Conservation (phyloP, 192 early-diverging fungal genomes). For the Helicostylum pulchrum region DNA sequence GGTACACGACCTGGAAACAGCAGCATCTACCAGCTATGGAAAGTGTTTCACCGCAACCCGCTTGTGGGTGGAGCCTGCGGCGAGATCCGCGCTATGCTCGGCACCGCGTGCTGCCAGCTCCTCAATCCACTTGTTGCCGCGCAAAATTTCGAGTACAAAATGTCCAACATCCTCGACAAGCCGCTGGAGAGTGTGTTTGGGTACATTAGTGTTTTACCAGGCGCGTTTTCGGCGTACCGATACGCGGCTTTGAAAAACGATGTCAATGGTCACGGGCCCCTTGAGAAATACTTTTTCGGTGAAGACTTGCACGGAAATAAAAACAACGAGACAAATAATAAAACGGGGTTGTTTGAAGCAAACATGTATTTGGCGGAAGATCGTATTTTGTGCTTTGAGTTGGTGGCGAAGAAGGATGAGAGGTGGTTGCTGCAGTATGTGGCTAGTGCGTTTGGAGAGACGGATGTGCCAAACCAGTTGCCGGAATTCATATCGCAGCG, state of each 20-base stretch:
- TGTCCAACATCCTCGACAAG: slow-evolving; percentile 78
- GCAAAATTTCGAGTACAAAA: slow-evolving; percentile 81
- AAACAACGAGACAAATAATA: not conserved
- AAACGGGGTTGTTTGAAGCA: slow-evolving; percentile 47
- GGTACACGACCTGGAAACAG: slow-evolving; percentile 66
- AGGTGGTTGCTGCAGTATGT: slow-evolving; percentile 68
- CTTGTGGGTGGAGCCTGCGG: slow-evolving; percentile 79
- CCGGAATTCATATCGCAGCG: slow-evolving; percentile 79
- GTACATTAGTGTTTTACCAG: slow-evolving; percentile 79
- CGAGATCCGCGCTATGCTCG: slow-evolving; percentile 63
- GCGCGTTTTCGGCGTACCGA: slow-evolving; percentile 77
- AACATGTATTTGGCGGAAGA: slow-evolving; percentile 74
- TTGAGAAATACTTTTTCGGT: slow-evolving; percentile 68
- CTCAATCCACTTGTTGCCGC: slow-evolving; percentile 72
- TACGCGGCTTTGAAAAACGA: slow-evolving; percentile 59
- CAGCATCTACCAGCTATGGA: slow-evolving; percentile 53
- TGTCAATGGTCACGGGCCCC: slow-evolving; percentile 43
- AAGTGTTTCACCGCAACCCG: slow-evolving; percentile 62
- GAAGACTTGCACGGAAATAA: slow-evolving; percentile 50
- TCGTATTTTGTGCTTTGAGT: slow-evolving; percentile 81
- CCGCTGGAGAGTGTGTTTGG: slow-evolving; percentile 72
- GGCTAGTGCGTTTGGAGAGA: slow-evolving; percentile 61
- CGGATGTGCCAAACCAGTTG: slow-evolving; percentile 71
- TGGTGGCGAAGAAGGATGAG: slow-evolving; percentile 61
- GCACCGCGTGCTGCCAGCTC: slow-evolving; percentile 51